A percentile compares a stretch with the other conserved stretches of the same genome.
phyloP scores from a whole-genome alignment of 106 monocot species.

The Narthecium ossifragum region DNA sequence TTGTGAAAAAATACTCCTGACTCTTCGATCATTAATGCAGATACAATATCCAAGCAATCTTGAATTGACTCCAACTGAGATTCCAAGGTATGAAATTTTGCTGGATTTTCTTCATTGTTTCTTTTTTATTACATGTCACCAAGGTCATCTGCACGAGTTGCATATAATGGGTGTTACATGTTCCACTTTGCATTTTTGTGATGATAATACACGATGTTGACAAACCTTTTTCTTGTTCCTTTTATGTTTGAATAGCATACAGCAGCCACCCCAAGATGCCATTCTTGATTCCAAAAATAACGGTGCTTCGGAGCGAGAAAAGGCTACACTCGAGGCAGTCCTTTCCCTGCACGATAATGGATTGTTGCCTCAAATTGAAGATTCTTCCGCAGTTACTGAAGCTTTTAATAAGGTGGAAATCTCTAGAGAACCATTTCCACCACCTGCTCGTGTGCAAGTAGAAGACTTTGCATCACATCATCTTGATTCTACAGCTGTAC shows the following conservation, averaged over 20 bases:
- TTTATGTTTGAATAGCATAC: constrained; percentile 24
- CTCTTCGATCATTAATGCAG: constrained; percentile 32
- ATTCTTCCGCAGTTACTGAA: constrained; percentile 30
- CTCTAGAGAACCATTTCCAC: constrained; percentile 61
- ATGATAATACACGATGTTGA: too few relatives aligned
- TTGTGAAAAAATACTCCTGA: background rate
- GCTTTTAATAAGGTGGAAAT: constrained; percentile 45
- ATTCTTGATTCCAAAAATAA: constrained; percentile 26
- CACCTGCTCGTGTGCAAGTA: constrained; percentile 77
- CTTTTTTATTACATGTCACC: too few relatives aligned
- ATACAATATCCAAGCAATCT: constrained; percentile 85
- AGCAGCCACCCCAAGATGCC: constrained; percentile 32
- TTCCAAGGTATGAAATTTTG: constrained; percentile 47
- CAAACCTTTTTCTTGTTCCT: constrained; percentile 6
- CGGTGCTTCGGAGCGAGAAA: constrained; percentile 25
- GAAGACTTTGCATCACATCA: constrained; percentile 43
- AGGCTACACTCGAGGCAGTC: constrained; percentile 51
- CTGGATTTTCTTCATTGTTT: background rate
- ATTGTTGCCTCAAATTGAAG: constrained; percentile 27
- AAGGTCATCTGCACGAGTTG: too few relatives aligned
- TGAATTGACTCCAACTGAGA: constrained; percentile 57
- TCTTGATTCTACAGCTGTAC: constrained; percentile 22
- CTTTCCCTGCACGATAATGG: constrained; percentile 60
- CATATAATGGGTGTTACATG: too few relatives aligned
- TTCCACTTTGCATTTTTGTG: too few relatives aligned